Percentiles rank a stretch among this genome's conserved stretches.
phyloP scores from a whole-genome alignment of 129 eudicot genomes.

The Centaurea solstitialis region DNA sequence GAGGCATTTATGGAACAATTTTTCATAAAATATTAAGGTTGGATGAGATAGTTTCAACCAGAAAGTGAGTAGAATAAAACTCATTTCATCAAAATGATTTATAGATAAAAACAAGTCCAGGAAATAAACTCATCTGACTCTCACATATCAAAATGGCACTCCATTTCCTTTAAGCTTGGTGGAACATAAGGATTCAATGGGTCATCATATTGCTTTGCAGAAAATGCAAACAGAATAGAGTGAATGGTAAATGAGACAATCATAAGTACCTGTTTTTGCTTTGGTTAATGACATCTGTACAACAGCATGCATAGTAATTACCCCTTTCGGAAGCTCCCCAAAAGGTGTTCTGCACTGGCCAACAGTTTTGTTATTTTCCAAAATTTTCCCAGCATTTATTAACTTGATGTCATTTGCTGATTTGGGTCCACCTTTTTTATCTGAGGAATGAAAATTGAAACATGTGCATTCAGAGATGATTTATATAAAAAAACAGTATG shows the following conservation, averaged over 20 bases:
- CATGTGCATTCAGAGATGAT: constrained; percentile 10
- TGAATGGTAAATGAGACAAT: not conserved
- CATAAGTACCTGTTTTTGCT: constrained; percentile 70
- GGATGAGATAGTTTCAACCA: not conserved
- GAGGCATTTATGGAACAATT: too few species aligned
- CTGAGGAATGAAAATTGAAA: constrained; percentile 33
- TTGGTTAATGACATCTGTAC: constrained; percentile 89
- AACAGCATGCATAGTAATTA: constrained; percentile 96
- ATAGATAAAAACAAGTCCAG: too few species aligned
- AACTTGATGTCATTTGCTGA: constrained; percentile 78
- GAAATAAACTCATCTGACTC: not conserved
- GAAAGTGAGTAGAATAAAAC: not conserved
- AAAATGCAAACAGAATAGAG: constrained; percentile 5
- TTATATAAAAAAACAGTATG: not conserved
- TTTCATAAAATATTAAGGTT: too few species aligned
- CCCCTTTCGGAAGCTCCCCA: constrained; percentile 86
- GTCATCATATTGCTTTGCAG: constrained; percentile 5
- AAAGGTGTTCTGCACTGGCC: constrained; percentile 79
- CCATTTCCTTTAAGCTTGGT: not conserved
- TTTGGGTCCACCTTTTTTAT: constrained; percentile 78
- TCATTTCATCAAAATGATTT: not conserved
- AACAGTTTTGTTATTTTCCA: constrained; percentile 88
- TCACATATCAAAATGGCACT: not conserved
- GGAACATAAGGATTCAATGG: not conserved
- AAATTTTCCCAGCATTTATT: constrained; percentile 83